Base-by-base conservation (phyloP, 2,329 filamentous ascomycete species). In the Aureobasidium namibiae region DNA sequence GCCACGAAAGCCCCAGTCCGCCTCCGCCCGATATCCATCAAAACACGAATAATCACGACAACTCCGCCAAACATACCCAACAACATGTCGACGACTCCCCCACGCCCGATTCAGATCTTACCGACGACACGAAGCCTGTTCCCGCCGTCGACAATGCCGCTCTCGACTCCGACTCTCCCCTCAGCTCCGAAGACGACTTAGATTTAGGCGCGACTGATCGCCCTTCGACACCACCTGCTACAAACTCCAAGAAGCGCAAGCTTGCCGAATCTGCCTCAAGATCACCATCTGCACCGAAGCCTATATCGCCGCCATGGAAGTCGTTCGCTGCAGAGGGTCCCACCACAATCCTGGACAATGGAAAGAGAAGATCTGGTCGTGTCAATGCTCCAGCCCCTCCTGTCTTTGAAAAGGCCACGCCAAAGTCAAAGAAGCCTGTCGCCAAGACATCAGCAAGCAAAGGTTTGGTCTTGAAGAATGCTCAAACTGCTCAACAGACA, bases 321-420 rank as follows among this genome's bases (percentile, higher is more conserved):
- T 89, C 85, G 68, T 82, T 89, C 63, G 82, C 82, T 61, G 90
- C 88, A 41, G 89, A 95, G 29, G 94, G 94, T 0, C 94, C 94
- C 23, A 94, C 92, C 3, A 88, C 89, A 0, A 92, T 95, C 70
- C 82, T 88, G 46, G 78, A 81, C 61, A 78, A 83, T 69, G 84
- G 84, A 39, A 78, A 78, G 64, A 76, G 84, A 61, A 83, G 82
- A 70, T 86, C 84, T 45, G 80, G 82, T 50, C 76, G 84, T 65
- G 80, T 82, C 56, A 82, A 80, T 66, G 61, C 70, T 21, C 68
- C 81, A 21, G 78, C 80, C 14, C 33, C 54, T 7, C 41, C 54
- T 8, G 33, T 48, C 23, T 56, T 56, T 44, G 52, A 56, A 3
- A 56, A 56, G 38, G 18, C 54, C 9, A 46, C 54, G 11, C 31